phyloP scores from a whole-genome alignment of 805 yeast species.

The Cyberlindnera meyerae region DNA sequence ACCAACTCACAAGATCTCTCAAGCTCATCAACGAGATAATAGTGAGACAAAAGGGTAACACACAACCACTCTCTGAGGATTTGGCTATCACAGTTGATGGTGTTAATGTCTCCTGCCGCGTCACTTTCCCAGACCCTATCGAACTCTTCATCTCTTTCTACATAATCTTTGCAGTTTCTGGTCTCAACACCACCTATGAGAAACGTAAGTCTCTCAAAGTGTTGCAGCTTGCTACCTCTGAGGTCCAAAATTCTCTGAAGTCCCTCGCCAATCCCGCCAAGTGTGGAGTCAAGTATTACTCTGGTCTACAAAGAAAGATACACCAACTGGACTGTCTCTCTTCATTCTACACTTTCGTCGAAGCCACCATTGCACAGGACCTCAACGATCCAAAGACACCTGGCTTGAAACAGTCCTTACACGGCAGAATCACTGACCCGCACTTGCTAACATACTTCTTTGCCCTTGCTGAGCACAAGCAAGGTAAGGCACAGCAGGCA shows the following conservation, averaged over 20 bases:
- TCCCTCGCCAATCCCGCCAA: background rate
- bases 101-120: background rate
- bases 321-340: background rate
- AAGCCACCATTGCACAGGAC: constrained; percentile 11
- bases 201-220: constrained; percentile 18
- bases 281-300: background rate
- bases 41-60: too few species aligned
- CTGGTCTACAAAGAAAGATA: background rate
- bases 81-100: constrained; percentile 1
- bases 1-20: background rate
- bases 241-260: background rate
- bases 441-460: background rate
- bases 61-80: background rate
- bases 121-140: background rate
- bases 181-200: constrained; percentile 17
- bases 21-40: constrained; percentile 1
- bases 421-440: constrained; percentile 1
- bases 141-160: background rate
- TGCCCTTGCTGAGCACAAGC: constrained; percentile 17
- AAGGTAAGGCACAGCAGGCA: constrained; percentile 14
- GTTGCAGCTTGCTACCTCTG: constrained; percentile 1
- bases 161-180: constrained; percentile 11
- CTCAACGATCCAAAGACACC: constrained; percentile 1
- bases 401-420: background rate
- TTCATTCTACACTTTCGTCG: constrained; percentile 14